These are phyloP conservation scores for Pyrenophora tritici-repentis DNA, from an alignment of 2,329 filamentous ascomycete species.

Conservation along the genomic window DNA sequence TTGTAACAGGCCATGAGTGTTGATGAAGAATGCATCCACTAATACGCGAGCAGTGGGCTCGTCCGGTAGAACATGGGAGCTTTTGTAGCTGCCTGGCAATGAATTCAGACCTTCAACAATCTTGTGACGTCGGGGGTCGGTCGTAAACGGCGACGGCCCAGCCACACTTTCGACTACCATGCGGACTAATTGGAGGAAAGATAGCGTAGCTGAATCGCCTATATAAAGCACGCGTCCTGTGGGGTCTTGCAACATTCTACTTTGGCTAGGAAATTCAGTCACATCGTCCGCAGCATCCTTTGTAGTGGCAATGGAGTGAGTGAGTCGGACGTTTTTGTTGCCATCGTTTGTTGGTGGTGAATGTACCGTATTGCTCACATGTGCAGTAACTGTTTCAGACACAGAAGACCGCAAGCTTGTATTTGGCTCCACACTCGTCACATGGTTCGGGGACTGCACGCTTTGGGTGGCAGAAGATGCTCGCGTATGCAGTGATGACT, in stretches of 20 bases:
- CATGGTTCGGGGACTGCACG: constrained; percentile 4
- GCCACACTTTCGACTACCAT: constrained; percentile 62
- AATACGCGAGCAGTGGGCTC: constrained; percentile 60
- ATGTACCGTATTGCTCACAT: constrained; percentile 29
- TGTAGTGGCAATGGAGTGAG: constrained; percentile 39
- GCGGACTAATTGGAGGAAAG: constrained; percentile 64
- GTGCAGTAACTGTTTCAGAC: constrained; percentile 32
- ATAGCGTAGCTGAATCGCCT: constrained; percentile 66
- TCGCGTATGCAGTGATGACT: constrained; percentile 21
- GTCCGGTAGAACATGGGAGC: constrained; percentile 62
- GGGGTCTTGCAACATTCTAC: constrained; percentile 64
- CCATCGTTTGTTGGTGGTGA: constrained; percentile 27
- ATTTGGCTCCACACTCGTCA: constrained; percentile 27
- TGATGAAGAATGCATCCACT: constrained; percentile 64
- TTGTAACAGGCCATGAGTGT: constrained; percentile 67
- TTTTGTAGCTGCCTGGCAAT: constrained; percentile 52
- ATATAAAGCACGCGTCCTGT: constrained; percentile 64
- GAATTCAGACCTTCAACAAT: constrained; percentile 61
- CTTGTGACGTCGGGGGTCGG: constrained; percentile 61
- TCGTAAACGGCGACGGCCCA: constrained; percentile 62
- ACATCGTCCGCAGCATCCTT: constrained; percentile 60
- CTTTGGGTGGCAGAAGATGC: constrained; percentile 23
- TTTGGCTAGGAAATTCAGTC: constrained; percentile 59
- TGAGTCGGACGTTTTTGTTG: constrained; percentile 27
- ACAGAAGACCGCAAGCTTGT: constrained; percentile 23